Percentiles rank a stretch among this genome's conserved stretches.
Evolutionary conservation across 1,284 basidiomycete genomes (phyloP).

Genomic region (Malassezia yamatoensis): DNA sequence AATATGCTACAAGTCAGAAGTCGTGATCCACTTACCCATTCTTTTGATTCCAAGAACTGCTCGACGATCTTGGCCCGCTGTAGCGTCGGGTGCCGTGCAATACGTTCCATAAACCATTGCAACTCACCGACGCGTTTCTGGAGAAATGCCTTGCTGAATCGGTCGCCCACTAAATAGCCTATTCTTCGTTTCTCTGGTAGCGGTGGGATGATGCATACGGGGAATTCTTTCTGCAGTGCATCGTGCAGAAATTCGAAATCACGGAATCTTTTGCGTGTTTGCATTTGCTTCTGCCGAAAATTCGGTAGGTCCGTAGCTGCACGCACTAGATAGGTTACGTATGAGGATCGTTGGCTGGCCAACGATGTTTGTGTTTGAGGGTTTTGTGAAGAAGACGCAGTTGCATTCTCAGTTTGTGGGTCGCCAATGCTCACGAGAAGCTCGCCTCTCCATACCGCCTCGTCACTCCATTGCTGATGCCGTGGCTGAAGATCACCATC

Average conservation of each 20-base stretch:
- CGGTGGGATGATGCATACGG: conserved; percentile 88
- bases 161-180: conserved; percentile 81
- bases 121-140: conserved; percentile 83
- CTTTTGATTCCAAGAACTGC: conserved; percentile 86
- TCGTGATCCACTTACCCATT: conserved; percentile 72
- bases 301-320: conserved; percentile 75
- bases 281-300: conserved; percentile 57
- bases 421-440: conserved; percentile 66
- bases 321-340: conserved; percentile 83
- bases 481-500: too few species aligned
- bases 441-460: conserved; percentile 32
- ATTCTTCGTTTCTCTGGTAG: conserved; percentile 94
- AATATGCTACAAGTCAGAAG: conserved; percentile 24
- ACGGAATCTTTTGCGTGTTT: conserved; percentile 77
- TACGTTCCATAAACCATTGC: conserved; percentile 79
- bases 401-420: conserved; percentile 66
- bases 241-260: conserved; percentile 92
- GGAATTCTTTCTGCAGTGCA: conserved; percentile 80
- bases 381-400: conserved; percentile 63
- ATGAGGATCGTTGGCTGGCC: conserved; percentile 58
- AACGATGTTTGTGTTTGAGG: background rate
- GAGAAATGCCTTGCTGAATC: conserved; percentile 93
- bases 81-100: conserved; percentile 85
- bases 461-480: too few species aligned
- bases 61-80: conserved; percentile 77